Percentiles rank a stretch among this genome's conserved stretches.
phyloP scores from a whole-genome alignment of 352 stramenopile species.

The Synura sp. region DNA sequence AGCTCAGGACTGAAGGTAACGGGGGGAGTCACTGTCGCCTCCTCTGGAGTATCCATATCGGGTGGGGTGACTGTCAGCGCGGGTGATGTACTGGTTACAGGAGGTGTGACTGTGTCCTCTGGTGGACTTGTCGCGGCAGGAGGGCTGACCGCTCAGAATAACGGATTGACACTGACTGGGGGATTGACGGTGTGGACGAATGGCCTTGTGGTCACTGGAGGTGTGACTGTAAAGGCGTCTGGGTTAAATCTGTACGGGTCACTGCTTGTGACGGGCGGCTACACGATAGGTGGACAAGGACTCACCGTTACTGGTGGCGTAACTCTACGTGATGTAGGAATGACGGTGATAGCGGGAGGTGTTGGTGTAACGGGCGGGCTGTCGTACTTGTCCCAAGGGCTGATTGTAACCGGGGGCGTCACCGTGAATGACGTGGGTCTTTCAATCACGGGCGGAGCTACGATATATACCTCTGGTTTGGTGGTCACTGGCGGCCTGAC shows the following conservation, averaged over 20 bases:
- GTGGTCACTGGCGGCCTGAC: background rate
- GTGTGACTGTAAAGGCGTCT: background rate
- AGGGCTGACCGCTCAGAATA: background rate
- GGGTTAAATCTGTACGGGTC: too few species aligned
- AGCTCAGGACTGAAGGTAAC: background rate
- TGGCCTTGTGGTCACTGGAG: background rate
- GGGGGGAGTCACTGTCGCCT: background rate
- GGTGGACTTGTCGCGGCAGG: background rate
- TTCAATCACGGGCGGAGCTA: background rate
- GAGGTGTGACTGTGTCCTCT: background rate
- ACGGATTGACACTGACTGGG: background rate
- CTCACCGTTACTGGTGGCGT: slow-evolving; percentile 3
- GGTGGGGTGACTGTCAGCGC: background rate
- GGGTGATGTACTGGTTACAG: background rate
- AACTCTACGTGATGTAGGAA: background rate
- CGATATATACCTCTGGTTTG: background rate
- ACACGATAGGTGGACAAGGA: background rate
- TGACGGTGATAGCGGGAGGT: background rate
- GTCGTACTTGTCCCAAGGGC: background rate
- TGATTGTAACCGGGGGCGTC: background rate
- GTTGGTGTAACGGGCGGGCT: background rate
- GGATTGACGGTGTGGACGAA: background rate
- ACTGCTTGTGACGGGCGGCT: too few species aligned
- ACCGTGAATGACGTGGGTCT: slow-evolving; percentile 10
- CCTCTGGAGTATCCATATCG: background rate